Evolutionary conservation across 345 rosid species (phyloP).

Genomic region (Carallia brachiata): DNA sequence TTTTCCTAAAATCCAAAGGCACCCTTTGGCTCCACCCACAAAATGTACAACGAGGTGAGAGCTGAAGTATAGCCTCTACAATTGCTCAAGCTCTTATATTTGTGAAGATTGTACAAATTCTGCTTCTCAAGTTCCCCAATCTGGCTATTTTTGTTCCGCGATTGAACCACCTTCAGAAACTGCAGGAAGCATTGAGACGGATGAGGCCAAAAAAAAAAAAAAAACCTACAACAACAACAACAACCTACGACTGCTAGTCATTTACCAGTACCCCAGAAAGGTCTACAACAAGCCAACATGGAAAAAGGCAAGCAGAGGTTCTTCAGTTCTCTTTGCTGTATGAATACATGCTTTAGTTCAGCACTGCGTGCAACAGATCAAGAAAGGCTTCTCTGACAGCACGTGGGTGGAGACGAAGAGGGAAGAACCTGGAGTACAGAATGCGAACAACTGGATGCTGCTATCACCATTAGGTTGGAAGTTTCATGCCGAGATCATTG

Average conservation of each 20-base stretch:
- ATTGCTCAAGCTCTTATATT: constrained; percentile 27
- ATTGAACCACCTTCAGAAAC: background rate
- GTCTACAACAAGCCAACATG: background rate
- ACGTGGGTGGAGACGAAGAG: constrained; percentile 27
- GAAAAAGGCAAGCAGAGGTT: constrained; percentile 6
- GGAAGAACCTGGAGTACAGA: constrained; percentile 55
- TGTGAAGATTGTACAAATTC: constrained; percentile 24
- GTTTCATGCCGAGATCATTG: constrained; percentile 37
- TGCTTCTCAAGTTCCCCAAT: constrained; percentile 26
- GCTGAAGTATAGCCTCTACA: background rate
- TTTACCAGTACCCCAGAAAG: background rate
- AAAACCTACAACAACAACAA: constrained; percentile 3
- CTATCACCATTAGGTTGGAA: constrained; percentile 36
- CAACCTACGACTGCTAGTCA: background rate
- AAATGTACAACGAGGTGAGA: no score
- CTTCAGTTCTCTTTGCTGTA: constrained; percentile 19
- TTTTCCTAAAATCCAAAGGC: no score
- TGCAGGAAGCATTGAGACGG: constrained; percentile 8
- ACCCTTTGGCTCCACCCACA: no score
- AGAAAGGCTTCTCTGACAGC: constrained; percentile 20
- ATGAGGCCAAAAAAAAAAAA: background rate
- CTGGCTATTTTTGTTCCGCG: background rate
- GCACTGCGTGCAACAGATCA: background rate
- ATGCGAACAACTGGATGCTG: constrained; percentile 39
- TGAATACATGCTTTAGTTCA: constrained; percentile 4